These are phyloP conservation scores for Melampsora occidentalis DNA, from an alignment of 1,284 basidiomycete genomes.

Conservation along the genomic window DNA sequence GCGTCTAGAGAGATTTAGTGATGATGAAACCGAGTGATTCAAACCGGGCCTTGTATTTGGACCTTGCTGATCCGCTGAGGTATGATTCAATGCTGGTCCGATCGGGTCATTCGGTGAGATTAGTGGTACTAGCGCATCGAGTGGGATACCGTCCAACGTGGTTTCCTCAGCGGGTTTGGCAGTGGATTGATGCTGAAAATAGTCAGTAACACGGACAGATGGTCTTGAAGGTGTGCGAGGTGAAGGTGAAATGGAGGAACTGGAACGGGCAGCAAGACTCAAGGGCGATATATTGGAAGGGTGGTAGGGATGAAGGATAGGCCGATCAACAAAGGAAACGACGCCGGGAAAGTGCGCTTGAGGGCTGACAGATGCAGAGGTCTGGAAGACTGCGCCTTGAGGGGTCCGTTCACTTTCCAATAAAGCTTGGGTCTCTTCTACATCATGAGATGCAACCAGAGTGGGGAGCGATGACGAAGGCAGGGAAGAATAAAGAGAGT, in stretches of 20 bases:
- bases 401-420: background rate
- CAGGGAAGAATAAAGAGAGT: background rate
- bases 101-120: constrained; percentile 27
- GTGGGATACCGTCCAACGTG: constrained; percentile 17
- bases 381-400: constrained; percentile 24
- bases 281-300: constrained; percentile 66
- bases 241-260: constrained; percentile 2
- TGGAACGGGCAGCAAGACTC: constrained; percentile 69
- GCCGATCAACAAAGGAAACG: background rate
- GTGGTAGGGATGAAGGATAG: constrained; percentile 44
- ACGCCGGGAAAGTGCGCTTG: background rate
- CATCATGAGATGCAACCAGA: constrained; percentile 3
- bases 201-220: background rate
- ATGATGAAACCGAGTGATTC: constrained; percentile 2
- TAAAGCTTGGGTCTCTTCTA: constrained; percentile 1
- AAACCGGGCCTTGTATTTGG: background rate
- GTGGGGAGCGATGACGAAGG: background rate
- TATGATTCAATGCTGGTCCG: constrained; percentile 8
- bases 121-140: constrained; percentile 41
- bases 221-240: constrained; percentile 7
- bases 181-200: background rate
- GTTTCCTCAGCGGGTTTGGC: background rate
- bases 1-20: constrained; percentile 16
- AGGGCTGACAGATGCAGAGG: background rate
- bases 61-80: no score